Conservation (phyloP, 495 filamentous ascomycete genomes). For the Lepraria neglecta region DNA sequence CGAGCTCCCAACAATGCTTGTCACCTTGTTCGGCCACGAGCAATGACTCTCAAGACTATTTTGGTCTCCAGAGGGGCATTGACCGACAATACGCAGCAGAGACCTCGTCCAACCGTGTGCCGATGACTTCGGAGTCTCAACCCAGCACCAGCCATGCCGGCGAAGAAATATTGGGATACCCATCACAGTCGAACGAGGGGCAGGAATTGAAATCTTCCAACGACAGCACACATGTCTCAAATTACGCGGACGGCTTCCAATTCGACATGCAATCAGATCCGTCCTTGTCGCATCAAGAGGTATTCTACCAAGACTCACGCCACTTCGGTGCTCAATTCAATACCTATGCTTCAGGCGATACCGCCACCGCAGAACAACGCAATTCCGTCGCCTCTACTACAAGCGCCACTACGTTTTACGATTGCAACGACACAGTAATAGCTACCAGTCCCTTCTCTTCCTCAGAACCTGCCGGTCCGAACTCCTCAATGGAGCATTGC, state of each 20-base stretch:
- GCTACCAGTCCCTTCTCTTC: too few species aligned
- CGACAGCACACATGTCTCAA: not conserved
- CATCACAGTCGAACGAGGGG: not conserved
- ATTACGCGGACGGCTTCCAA: too few species aligned
- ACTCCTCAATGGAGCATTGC: too few species aligned
- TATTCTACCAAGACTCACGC: not conserved
- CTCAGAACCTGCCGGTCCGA: not conserved
- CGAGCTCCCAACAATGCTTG: too few species aligned
- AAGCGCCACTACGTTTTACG: not conserved
- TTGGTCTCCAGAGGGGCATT: too few species aligned
- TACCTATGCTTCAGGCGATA: not conserved
- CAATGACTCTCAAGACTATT: too few species aligned
- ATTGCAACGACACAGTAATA: not conserved
- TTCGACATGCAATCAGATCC: not conserved
- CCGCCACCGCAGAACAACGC: not conserved
- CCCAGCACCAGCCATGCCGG: not conserved
- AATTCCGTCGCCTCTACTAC: not conserved
- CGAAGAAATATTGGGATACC: not conserved
- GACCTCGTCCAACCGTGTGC: too few species aligned
- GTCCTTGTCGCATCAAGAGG: not conserved
- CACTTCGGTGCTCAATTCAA: constrained; percentile 1
- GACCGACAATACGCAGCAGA: too few species aligned
- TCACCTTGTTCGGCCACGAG: too few species aligned
- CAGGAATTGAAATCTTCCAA: not conserved
- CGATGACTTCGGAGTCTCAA: too few species aligned